These are phyloP conservation scores for Lactifluus rugatus DNA, from an alignment of 768 basidiomycete species.

Conservation along the genomic window DNA sequence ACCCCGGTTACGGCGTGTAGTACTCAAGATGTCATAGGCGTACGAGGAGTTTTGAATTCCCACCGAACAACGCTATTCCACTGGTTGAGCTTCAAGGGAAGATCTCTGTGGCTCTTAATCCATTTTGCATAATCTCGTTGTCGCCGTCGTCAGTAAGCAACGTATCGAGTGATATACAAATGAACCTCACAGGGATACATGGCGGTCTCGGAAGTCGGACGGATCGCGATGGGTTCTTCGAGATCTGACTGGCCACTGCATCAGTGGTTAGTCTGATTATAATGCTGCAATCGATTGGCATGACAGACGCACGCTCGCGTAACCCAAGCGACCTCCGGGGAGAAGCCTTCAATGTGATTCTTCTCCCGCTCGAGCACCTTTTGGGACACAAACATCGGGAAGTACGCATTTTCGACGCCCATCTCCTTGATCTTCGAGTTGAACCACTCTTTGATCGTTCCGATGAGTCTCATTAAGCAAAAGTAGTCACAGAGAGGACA, in stretches of 20 bases:
- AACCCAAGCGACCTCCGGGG: constrained; percentile 99
- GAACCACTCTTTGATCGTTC: constrained; percentile 65
- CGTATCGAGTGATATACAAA: neutral
- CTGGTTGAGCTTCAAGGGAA: constrained; percentile 94
- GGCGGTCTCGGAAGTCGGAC: constrained; percentile 95
- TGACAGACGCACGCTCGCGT: constrained; percentile 69
- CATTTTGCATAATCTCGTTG: constrained; percentile 89
- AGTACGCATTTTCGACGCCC: constrained; percentile 95
- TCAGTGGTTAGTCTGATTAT: neutral
- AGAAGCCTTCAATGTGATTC: constrained; percentile 98
- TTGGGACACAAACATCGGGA: constrained; percentile 95
- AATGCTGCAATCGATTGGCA: neutral
- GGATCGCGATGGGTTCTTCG: constrained; percentile 95
- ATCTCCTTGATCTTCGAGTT: constrained; percentile 85
- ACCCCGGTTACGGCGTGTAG: neutral
- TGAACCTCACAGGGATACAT: constrained; percentile 89
- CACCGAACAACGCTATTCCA: constrained; percentile 99
- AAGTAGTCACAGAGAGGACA: constrained; percentile 1
- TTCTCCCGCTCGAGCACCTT: constrained; percentile 95
- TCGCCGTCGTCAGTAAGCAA: neutral
- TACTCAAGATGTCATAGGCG: constrained; percentile 23
- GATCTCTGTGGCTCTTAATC: constrained; percentile 95
- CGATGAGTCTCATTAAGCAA: neutral
- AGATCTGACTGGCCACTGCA: constrained; percentile 81
- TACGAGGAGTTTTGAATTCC: constrained; percentile 99